phyloP scores from a whole-genome alignment of 139 green algal species.

The Volvox reticuliferus region DNA sequence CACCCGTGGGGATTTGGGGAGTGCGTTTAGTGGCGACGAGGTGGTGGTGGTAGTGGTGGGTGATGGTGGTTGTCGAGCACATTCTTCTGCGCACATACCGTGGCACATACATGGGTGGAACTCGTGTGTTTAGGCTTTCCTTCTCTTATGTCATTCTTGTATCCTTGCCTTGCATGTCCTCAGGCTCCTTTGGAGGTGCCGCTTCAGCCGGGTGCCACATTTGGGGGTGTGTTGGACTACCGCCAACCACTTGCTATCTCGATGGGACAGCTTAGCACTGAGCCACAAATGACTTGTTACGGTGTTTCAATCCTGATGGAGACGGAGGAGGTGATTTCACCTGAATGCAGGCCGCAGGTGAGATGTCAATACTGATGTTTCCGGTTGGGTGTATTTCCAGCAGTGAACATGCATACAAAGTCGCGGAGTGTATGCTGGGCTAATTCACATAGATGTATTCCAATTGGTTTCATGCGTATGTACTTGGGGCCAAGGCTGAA shows the following conservation, averaged over 20 bases:
- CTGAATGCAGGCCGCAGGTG: conserved; percentile 52
- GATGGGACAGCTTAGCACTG: not conserved
- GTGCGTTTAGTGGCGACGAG: too few relatives aligned
- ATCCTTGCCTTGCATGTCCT: too few relatives aligned
- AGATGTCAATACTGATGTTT: not conserved
- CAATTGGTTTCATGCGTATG: not conserved
- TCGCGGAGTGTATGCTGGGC: not conserved
- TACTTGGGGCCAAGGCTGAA: not conserved
- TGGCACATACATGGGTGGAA: too few relatives aligned
- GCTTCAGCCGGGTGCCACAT: conserved; percentile 75
- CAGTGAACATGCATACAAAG: not conserved
- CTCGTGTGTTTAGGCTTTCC: too few relatives aligned
- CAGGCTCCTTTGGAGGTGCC: conserved; percentile 73
- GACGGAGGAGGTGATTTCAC: conserved; percentile 71
- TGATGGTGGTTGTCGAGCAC: too few relatives aligned
- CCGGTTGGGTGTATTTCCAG: not conserved
- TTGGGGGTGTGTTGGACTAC: conserved; percentile 81
- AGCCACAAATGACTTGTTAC: not conserved
- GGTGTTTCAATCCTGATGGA: conserved; percentile 76
- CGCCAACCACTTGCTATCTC: conserved; percentile 3
- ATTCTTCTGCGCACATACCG: too few relatives aligned
- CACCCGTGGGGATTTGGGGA: too few relatives aligned
- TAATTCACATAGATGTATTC: not conserved
- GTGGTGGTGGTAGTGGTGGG: too few relatives aligned
- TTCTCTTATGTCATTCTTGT: too few relatives aligned